phyloP scores from a whole-genome alignment of 306 rosid genomes.

The Citrullus colocynthis region DNA sequence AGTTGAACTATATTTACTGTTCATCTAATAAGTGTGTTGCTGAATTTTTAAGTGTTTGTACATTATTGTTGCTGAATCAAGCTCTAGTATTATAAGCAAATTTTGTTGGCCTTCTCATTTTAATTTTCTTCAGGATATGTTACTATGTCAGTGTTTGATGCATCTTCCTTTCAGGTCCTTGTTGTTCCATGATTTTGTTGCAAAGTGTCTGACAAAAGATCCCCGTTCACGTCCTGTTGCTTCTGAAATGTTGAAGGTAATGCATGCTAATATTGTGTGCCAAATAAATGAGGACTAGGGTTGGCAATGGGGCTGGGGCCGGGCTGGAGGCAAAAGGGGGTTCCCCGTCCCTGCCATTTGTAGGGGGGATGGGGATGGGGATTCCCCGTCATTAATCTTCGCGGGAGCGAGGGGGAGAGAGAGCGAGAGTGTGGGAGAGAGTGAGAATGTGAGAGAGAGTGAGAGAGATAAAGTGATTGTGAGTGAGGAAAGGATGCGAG shows the following conservation, averaged over 20 bases:
- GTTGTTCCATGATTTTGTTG: conserved; percentile 92
- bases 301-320: too few species aligned
- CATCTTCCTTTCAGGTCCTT: conserved; percentile 58
- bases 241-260: conserved; percentile 93
- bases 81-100: not conserved
- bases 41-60: not conserved
- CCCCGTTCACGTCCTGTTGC: conserved; percentile 93
- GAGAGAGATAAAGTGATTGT: too few species aligned
- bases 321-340: too few species aligned
- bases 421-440: too few species aligned
- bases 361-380: too few species aligned
- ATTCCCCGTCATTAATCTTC: too few species aligned
- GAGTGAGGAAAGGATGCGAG: too few species aligned
- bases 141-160: not conserved
- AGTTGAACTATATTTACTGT: not conserved
- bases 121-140: not conserved
- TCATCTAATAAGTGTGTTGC: not conserved
- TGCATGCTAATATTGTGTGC: not conserved
- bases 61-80: not conserved
- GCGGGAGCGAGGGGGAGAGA: too few species aligned
- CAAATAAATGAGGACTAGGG: not conserved
- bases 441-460: too few species aligned
- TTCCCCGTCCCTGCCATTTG: too few species aligned
- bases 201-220: conserved; percentile 90
- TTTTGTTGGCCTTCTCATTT: not conserved